A percentile compares a stretch with the other conserved stretches of the same genome.
Conservation (phyloP, 192 early-diverging fungal species). For the Entomortierella parvispora region DNA sequence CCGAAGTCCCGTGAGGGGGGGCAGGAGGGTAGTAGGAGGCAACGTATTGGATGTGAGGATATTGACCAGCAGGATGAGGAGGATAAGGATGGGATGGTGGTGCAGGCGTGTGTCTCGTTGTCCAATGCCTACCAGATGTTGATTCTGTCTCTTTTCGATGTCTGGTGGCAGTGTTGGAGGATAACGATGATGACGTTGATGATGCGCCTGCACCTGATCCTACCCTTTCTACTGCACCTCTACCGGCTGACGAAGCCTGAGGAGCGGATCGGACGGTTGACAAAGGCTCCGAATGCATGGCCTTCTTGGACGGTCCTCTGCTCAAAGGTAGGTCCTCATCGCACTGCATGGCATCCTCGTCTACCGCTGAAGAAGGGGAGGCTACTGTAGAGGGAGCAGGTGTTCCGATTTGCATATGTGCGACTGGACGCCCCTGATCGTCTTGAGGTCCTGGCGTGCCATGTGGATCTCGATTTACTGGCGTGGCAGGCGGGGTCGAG, state of each 20-base stretch:
- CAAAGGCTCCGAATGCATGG: too few relatives aligned
- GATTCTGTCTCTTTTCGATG: slow-evolving; percentile 14
- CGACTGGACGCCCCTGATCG: neutral
- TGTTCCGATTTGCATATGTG: neutral
- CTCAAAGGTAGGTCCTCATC: too few relatives aligned
- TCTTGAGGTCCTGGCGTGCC: neutral
- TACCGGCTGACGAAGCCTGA: too few relatives aligned
- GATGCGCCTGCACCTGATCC: neutral
- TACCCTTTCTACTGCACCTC: neutral
- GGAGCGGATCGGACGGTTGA: too few relatives aligned
- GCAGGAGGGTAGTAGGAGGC: slow-evolving; percentile 49
- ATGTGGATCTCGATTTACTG: slow-evolving; percentile 12
- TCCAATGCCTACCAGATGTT: slow-evolving; percentile 48
- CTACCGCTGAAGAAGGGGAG: neutral
- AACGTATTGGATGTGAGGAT: slow-evolving; percentile 51
- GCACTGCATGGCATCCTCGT: neutral
- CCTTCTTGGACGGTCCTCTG: too few relatives aligned
- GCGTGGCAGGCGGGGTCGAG: slow-evolving; percentile 25
- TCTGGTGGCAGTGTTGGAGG: slow-evolving; percentile 7
- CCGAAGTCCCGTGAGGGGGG: slow-evolving; percentile 23
- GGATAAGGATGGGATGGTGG: slow-evolving; percentile 16
- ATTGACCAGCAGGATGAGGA: slow-evolving; percentile 19
- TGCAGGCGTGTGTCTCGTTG: slow-evolving; percentile 27
- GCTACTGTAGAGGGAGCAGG: neutral
- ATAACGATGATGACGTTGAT: slow-evolving; percentile 1